A percentile compares a stretch with the other conserved stretches of the same genome.
phyloP scores from a whole-genome alignment of 2,329 filamentous ascomycete genomes.

The Volutella citrinella region DNA sequence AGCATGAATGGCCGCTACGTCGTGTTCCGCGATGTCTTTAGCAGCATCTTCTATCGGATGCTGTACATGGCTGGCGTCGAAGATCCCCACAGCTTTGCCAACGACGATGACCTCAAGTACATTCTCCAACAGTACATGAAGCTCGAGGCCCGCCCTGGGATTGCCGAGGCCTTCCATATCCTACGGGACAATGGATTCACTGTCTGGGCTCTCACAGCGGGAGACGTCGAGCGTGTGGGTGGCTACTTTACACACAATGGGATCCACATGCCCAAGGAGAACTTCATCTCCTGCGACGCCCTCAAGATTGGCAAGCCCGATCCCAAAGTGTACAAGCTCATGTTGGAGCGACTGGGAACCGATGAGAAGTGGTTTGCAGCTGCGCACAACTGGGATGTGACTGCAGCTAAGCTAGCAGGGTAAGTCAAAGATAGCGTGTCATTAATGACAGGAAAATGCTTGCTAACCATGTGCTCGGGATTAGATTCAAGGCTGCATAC shows the following conservation, averaged over 20 bases:
- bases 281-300: conserved; percentile 50
- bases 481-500: conserved; percentile 48
- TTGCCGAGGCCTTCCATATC: conserved; percentile 38
- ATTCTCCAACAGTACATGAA: conserved; percentile 37
- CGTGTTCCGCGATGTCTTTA: conserved; percentile 40
- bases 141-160: conserved; percentile 36
- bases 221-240: conserved; percentile 45
- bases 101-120: conserved; percentile 38
- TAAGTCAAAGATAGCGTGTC: conserved; percentile 11
- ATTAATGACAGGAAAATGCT: background rate
- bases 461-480: background rate
- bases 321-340: conserved; percentile 41
- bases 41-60: conserved; percentile 46
- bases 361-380: conserved; percentile 54
- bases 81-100: conserved; percentile 39
- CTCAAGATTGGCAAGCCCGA: conserved; percentile 49
- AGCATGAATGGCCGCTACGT: conserved; percentile 41
- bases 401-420: conserved; percentile 47
- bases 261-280: conserved; percentile 47
- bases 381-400: conserved; percentile 59
- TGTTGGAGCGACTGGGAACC: conserved; percentile 38
- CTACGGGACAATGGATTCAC: conserved; percentile 46
- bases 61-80: conserved; percentile 41
- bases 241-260: conserved; percentile 50
- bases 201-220: conserved; percentile 53